Percentiles rank a stretch among this genome's conserved stretches.
These are phyloP conservation scores for Neurospora sp. DNA, from an alignment of 495 filamentous ascomycete species.

Conservation along the genomic window DNA sequence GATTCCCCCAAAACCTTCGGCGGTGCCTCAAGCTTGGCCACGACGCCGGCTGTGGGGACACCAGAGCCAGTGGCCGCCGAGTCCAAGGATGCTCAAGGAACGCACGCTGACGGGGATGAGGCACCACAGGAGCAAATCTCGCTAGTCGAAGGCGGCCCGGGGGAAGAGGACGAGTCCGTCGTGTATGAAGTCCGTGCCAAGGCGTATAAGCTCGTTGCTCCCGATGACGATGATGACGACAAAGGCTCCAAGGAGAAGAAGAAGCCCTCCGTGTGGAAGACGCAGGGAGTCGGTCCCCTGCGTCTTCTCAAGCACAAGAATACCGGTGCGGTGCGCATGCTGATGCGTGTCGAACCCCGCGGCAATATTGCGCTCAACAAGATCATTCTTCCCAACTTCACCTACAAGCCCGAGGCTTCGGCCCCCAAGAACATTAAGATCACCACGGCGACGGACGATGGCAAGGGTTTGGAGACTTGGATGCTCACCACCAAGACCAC, in stretches of 20 bases:
- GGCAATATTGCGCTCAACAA: conserved; percentile 64
- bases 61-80: conserved; percentile 44
- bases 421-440: conserved; percentile 48
- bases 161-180: conserved; percentile 61
- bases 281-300: conserved; percentile 53
- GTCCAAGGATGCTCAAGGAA: conserved; percentile 39
- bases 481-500: conserved; percentile 52
- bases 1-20: conserved; percentile 38
- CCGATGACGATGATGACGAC: conserved; percentile 26
- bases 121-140: conserved; percentile 49
- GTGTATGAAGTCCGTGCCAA: conserved; percentile 55
- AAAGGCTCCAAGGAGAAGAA: conserved; percentile 20
- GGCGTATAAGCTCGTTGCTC: conserved; percentile 41
- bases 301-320: conserved; percentile 58
- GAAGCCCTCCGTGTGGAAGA: conserved; percentile 42
- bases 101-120: conserved; percentile 40
- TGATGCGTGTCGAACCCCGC: conserved; percentile 59
- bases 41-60: conserved; percentile 51
- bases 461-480: conserved; percentile 49
- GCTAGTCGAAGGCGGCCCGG: conserved; percentile 50
- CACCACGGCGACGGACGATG: conserved; percentile 40
- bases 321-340: conserved; percentile 50
- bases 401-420: conserved; percentile 40
- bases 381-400: conserved; percentile 43
- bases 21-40: conserved; percentile 42